Percentiles rank a stretch among this genome's conserved stretches.
phyloP scores from a whole-genome alignment of 177 flowering plant species.

The Tripterygium wilfordii region DNA sequence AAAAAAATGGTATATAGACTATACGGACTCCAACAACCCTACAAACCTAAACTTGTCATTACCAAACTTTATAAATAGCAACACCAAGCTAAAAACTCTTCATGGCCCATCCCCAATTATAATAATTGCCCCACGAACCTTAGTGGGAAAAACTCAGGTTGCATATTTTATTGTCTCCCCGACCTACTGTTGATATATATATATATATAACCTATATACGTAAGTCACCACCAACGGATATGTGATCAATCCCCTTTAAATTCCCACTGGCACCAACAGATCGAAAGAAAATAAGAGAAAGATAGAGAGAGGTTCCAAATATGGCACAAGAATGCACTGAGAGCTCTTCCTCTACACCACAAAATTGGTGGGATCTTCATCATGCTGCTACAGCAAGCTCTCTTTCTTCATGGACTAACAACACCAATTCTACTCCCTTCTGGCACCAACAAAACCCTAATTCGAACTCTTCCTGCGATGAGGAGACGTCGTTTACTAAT shows the following conservation, averaged over 20 bases:
- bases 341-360: slow-evolving; percentile 31
- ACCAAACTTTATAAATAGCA: not conserved
- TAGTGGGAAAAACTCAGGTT: slow-evolving; percentile 44
- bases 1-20: no score
- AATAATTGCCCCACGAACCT: slow-evolving; percentile 41
- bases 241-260: slow-evolving; percentile 16
- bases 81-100: not conserved
- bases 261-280: slow-evolving; percentile 12
- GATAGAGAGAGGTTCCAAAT: not conserved
- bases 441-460: slow-evolving; percentile 37
- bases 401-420: slow-evolving; percentile 31
- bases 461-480: slow-evolving; percentile 45
- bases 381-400: slow-evolving; percentile 24
- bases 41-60: not conserved
- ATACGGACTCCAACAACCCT: no score
- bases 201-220: slow-evolving; percentile 5
- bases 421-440: slow-evolving; percentile 1
- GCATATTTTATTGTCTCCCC: slow-evolving; percentile 59
- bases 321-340: slow-evolving; percentile 56
- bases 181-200: slow-evolving; percentile 14
- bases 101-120: slow-evolving; percentile 4
- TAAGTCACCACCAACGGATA: slow-evolving; percentile 28
- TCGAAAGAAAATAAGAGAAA: not conserved
- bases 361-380: slow-evolving; percentile 42
- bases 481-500: slow-evolving; percentile 49